Evolutionary conservation across 75 land plant species (phyloP).

Genomic region (Cryptomeria japonica): DNA sequence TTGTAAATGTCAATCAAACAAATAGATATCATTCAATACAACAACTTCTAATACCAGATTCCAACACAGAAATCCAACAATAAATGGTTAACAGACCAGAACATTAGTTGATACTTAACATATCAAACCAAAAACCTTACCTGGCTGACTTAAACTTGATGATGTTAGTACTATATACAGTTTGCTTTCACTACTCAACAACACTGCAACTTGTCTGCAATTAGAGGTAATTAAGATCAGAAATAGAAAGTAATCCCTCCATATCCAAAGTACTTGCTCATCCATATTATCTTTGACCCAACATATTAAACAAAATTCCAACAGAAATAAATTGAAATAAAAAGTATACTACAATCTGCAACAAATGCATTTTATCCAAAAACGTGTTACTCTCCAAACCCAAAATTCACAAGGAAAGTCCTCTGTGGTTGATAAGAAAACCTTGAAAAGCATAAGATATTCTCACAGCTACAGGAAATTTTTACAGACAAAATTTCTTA

Average conservation of each 20-base stretch:
- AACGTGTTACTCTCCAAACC: not conserved
- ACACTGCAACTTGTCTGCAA: conserved; percentile 45
- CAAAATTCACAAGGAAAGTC: not conserved
- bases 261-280: no score
- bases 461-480: not conserved
- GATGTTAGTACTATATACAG: conserved; percentile 33
- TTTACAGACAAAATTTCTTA: not conserved
- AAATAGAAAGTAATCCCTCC: not conserved
- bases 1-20: not conserved
- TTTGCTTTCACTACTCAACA: conserved; percentile 47
- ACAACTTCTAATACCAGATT: not conserved
- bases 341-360: not conserved
- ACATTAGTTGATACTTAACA: not conserved
- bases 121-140: not conserved
- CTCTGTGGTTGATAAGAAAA: not conserved
- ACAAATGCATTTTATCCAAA: not conserved
- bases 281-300: not conserved
- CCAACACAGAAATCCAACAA: conserved; percentile 5
- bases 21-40: not conserved
- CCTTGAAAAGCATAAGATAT: not conserved
- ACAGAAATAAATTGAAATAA: not conserved
- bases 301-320: not conserved
- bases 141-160: not conserved
- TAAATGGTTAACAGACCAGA: not conserved
- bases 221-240: not conserved